Base-by-base conservation (phyloP, 192 early-diverging fungal species). In the Coemansia sp. region DNA sequence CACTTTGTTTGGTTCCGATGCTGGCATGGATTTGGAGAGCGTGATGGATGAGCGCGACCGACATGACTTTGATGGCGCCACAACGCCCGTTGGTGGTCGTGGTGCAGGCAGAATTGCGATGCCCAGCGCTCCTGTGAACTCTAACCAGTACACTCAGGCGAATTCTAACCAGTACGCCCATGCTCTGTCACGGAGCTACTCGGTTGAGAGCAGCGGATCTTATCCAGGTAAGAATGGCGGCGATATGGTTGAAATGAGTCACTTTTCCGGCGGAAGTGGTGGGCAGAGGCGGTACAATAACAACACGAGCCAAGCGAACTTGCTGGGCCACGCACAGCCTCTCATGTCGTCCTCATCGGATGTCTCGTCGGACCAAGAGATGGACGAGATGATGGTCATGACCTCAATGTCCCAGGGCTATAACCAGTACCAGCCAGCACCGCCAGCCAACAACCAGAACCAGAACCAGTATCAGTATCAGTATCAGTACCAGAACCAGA, bases 1-100 rank as follows among this genome's bases (percentile, higher is more conserved):
- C 27, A 70, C 71, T 1, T 19, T 80, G 39, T 80, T 62, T 54
- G 76, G 76, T 12, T 66, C 66, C 11, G 67, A 80, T 8, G 37
- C 48, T n/a, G n/a, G n/a, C 0, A 44, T 69, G 53, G 76, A 74
- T 4, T 38, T 62, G 5, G 71, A 74, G 29, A 74, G 67, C 39
- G 63, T 67, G 12, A 74, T 80, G 76, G 76, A 80, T 34, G 76
- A 65, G 36, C 76, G 68, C 60, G 76, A 80, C 36, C 71, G 67
- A 1, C 71, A 63, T 27, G 76, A 80, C 63, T 80, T 80, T 72
- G 76, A 80, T 42, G 76, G 76, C 39, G 58, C 76, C 0, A 35
- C 63, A 3, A 67, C 76, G 43, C 71, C 76, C 3, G 41, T 56
- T 15, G 67, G 66, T 7, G 12, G 15, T 2, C 32, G 52, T 19